These are phyloP conservation scores for Anisodus acutangulus DNA, from an alignment of 257 asterid species.

Conservation along the genomic window DNA sequence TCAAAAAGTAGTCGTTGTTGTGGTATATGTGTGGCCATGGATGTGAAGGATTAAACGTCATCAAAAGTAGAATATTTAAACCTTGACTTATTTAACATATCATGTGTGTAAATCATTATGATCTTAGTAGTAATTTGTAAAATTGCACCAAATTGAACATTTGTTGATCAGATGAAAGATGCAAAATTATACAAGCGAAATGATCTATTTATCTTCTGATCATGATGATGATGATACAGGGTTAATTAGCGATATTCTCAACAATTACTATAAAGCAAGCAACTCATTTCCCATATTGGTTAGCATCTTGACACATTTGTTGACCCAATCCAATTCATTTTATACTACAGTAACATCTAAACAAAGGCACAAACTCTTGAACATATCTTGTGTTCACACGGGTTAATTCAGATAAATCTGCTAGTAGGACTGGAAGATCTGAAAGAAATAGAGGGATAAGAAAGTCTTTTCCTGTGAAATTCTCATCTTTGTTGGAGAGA, in stretches of 20 bases:
- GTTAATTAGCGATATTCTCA: background rate
- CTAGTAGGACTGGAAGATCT: background rate
- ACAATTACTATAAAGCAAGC: background rate
- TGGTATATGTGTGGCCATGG: background rate
- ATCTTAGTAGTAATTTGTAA: background rate
- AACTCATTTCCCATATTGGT: background rate
- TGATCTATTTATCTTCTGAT: background rate
- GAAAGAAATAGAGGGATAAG: background rate
- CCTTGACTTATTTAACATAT: background rate
- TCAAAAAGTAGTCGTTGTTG: background rate
- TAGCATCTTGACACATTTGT: background rate
- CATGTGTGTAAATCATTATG: background rate
- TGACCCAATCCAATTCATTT: background rate
- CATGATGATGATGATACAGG: background rate
- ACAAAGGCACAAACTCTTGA: background rate
- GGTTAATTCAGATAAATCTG: background rate
- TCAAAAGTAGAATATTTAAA: background rate
- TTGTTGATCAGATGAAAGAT: background rate
- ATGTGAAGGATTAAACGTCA: background rate
- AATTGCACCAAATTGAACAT: background rate
- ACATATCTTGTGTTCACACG: background rate
- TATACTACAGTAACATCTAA: background rate
- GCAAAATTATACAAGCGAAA: background rate
- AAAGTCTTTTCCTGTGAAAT: background rate
- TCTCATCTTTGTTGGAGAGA: background rate